Evolutionary conservation across 768 basidiomycete species (phyloP).

Genomic region (Rhodosporidiobolus sp.): DNA sequence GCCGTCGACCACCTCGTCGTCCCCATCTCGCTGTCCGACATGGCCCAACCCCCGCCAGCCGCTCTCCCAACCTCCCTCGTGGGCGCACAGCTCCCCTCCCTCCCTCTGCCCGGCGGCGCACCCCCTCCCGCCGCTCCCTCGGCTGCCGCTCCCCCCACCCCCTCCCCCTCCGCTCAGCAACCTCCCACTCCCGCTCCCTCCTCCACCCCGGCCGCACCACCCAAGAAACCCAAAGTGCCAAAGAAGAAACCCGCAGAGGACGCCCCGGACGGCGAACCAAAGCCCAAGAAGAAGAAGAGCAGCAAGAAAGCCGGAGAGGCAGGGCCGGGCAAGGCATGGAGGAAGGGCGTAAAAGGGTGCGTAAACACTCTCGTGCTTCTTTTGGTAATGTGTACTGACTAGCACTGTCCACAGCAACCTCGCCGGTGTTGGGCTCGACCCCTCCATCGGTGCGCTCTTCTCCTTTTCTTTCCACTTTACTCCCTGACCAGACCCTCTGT

Average conservation of each 20-base stretch:
- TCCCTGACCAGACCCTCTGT: no score
- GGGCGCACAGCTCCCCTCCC: not conserved
- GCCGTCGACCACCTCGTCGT: no score
- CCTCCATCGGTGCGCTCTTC: not conserved
- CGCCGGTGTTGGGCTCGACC: constrained; percentile 24
- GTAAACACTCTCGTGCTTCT: not conserved
- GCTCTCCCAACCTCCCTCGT: not conserved
- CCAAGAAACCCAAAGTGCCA: not conserved
- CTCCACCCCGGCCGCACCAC: not conserved
- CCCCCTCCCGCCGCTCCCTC: not conserved
- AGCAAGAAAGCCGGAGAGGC: not conserved
- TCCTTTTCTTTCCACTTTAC: no score
- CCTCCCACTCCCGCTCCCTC: not conserved
- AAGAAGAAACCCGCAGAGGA: constrained; percentile 4
- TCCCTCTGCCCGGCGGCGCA: not conserved
- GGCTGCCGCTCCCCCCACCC: not conserved
- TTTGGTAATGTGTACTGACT: not conserved
- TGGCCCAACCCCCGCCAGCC: not conserved
- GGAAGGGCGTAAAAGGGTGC: constrained; percentile 21
- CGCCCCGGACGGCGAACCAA: constrained; percentile 6
- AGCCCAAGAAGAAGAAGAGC: constrained; percentile 17
- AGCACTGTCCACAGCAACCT: constrained; percentile 4
- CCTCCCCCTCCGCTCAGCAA: no score
- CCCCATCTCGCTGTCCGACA: not conserved
- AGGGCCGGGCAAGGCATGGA: constrained; percentile 5